Conservation (phyloP, 345 rosid genomes). For the Citropsis articulata region DNA sequence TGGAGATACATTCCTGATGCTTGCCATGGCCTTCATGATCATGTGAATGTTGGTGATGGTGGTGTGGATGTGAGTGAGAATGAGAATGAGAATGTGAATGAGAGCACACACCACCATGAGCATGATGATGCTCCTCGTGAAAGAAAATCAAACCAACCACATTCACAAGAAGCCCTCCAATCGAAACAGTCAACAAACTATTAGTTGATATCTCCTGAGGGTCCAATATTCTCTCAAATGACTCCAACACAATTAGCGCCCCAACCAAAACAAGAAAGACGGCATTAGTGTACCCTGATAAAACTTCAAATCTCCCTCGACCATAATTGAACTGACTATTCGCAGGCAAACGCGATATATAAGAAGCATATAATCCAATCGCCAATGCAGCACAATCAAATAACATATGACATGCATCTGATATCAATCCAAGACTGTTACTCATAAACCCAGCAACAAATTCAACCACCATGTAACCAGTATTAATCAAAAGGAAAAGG, state of each 20-base stretch:
- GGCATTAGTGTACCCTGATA: slow-evolving; percentile 92
- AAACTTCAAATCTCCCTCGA: slow-evolving; percentile 91
- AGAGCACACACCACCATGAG: slow-evolving; percentile 87
- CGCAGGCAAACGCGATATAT: slow-evolving; percentile 87
- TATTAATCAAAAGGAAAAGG: slow-evolving; percentile 77
- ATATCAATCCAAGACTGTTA: slow-evolving; percentile 94
- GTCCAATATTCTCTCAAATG: slow-evolving; percentile 92
- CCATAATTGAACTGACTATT: slow-evolving; percentile 92
- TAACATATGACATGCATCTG: slow-evolving; percentile 98
- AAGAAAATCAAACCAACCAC: slow-evolving; percentile 85
- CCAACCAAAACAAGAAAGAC: slow-evolving; percentile 89
- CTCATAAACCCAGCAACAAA: slow-evolving; percentile 94
- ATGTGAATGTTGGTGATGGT: slow-evolving; percentile 33
- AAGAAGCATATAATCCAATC: slow-evolving; percentile 88
- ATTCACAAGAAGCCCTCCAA: slow-evolving; percentile 92
- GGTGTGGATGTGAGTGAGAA: slow-evolving; percentile 37
- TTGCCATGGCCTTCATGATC: slow-evolving; percentile 34
- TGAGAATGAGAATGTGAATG: slow-evolving; percentile 63
- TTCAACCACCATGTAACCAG: slow-evolving; percentile 90
- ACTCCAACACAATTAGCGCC: slow-evolving; percentile 86
- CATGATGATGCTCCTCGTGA: slow-evolving; percentile 99
- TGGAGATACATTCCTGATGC: slow-evolving; percentile 34
- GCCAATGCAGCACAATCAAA: slow-evolving; percentile 99
- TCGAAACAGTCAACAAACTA: slow-evolving; percentile 77
- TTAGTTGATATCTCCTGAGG: slow-evolving; percentile 91